A percentile compares a stretch with the other conserved stretches of the same genome.
phyloP scores from a whole-genome alignment of 2,329 filamentous ascomycete genomes.

The Claviceps quebecensis region DNA sequence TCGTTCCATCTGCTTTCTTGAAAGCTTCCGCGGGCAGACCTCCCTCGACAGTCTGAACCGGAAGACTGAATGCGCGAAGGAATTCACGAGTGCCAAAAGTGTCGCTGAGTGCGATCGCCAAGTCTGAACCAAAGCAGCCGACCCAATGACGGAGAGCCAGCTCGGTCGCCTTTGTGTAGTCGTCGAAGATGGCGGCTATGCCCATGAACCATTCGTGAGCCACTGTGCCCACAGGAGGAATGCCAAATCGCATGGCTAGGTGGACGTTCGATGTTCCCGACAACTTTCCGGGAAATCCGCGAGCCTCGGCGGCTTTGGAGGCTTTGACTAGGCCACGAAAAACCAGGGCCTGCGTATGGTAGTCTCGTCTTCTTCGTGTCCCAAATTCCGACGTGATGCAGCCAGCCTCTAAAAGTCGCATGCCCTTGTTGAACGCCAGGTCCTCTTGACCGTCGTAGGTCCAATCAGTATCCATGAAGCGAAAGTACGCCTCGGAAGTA shows the following conservation, averaged over 20 bases:
- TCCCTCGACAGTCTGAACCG: conserved; percentile 32
- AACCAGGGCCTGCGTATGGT: conserved; percentile 86
- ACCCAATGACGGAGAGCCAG: conserved; percentile 79
- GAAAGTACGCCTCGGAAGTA: conserved; percentile 93
- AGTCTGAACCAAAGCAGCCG: conserved; percentile 71
- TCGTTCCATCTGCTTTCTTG: conserved; percentile 23
- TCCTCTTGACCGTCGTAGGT: conserved; percentile 75
- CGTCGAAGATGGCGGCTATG: conserved; percentile 75
- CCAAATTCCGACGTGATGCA: conserved; percentile 93
- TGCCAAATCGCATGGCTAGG: conserved; percentile 82
- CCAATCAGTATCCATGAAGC: conserved; percentile 91
- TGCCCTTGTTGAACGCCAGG: conserved; percentile 69
- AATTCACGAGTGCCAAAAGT: conserved; percentile 91
- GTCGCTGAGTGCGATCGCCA: conserved; percentile 85
- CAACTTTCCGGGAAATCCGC: conserved; percentile 57
- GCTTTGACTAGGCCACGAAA: conserved; percentile 75
- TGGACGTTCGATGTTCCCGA: conserved; percentile 93
- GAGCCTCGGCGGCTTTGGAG: conserved; percentile 51
- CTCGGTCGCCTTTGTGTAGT: conserved; percentile 78
- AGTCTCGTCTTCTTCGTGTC: conserved; percentile 75
- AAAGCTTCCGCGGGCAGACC: conserved; percentile 28
- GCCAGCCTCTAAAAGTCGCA: conserved; percentile 61
- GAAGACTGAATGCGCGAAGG: conserved; percentile 66
- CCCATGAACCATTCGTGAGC: conserved; percentile 99
- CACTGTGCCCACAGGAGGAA: conserved; percentile 72